phyloP scores from a whole-genome alignment of 768 basidiomycete species.

The Suillus discolor region DNA sequence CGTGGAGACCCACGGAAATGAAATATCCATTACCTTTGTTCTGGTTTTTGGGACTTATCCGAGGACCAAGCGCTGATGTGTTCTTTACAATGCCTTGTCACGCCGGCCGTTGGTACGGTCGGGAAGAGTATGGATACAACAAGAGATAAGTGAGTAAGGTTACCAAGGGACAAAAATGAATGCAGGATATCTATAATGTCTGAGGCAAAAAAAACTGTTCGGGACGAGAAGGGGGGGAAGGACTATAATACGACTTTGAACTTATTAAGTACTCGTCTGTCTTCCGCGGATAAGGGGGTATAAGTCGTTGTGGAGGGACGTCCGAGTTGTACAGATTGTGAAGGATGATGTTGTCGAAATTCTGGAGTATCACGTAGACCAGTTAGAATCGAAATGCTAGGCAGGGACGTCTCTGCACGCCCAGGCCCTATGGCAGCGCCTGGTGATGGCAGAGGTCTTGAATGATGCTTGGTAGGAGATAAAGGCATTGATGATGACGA shows the following conservation, averaged over 20 bases:
- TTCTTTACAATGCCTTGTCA: not conserved
- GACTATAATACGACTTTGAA: conserved; percentile 54
- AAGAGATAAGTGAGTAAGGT: not conserved
- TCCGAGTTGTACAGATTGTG: conserved; percentile 22
- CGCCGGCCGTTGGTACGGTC: not conserved
- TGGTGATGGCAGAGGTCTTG: conserved; percentile 11
- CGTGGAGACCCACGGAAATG: not conserved
- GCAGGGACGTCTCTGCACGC: conserved; percentile 20
- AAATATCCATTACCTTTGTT: not conserved
- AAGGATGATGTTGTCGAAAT: conserved; percentile 6
- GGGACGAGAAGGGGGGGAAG: not conserved
- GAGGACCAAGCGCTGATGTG: not conserved
- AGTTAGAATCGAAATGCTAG: conserved; percentile 24
- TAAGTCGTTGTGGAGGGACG: conserved; percentile 32
- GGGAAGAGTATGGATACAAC: not conserved
- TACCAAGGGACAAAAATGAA: not conserved
- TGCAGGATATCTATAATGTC: not conserved
- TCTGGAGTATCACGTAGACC: conserved; percentile 10
- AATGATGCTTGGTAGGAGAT: conserved; percentile 17
- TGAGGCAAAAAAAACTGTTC: not conserved
- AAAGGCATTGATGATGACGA: conserved; percentile 16
- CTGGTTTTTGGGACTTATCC: not conserved
- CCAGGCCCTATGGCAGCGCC: conserved; percentile 9
- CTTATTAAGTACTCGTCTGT: conserved; percentile 57
- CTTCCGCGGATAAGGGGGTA: conserved; percentile 53